These are phyloP conservation scores for Taiozyma onychis DNA, from an alignment of 1,139 yeast genomes.

Conservation along the genomic window DNA sequence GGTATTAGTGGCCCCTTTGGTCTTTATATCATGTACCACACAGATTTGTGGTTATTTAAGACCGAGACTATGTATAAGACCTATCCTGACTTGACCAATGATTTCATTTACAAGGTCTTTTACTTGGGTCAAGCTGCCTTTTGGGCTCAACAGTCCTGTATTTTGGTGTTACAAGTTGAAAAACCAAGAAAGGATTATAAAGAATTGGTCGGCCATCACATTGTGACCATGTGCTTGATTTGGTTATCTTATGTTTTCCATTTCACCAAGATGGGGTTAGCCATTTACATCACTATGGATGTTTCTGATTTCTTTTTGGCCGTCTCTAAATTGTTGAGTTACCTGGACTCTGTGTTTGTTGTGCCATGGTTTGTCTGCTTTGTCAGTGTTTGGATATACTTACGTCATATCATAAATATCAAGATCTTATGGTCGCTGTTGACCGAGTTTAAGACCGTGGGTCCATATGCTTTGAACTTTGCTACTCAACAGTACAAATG, in stretches of 20 bases:
- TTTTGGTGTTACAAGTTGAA: constrained; percentile 77
- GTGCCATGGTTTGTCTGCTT: constrained; percentile 67
- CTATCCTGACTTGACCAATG: constrained; percentile 82
- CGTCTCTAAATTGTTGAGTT: constrained; percentile 75
- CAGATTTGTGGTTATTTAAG: constrained; percentile 85
- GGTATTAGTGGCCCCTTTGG: constrained; percentile 84
- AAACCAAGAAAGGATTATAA: constrained; percentile 91
- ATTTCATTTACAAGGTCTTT: constrained; percentile 65
- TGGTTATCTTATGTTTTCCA: constrained; percentile 92
- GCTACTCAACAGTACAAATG: constrained; percentile 95
- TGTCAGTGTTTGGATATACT: constrained; percentile 71
- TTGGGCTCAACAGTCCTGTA: constrained; percentile 94
- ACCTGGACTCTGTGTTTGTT: constrained; percentile 61
- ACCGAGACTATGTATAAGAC: constrained; percentile 72
- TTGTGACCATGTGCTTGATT: constrained; percentile 83
- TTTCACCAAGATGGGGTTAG: constrained; percentile 93
- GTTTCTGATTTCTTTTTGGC: constrained; percentile 87
- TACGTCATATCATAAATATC: constrained; percentile 82
- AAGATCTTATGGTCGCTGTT: constrained; percentile 80
- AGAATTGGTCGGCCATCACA: constrained; percentile 89
- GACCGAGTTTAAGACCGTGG: constrained; percentile 82
- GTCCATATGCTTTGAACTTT: constrained; percentile 77
- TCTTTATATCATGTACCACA: constrained; percentile 74
- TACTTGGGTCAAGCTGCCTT: constrained; percentile 92
- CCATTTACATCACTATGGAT: constrained; percentile 93